A percentile compares a stretch with the other conserved stretches of the same genome.
Evolutionary conservation across 352 stramenopile species (phyloP).

Genomic region (Phytopythium kandeliae): DNA sequence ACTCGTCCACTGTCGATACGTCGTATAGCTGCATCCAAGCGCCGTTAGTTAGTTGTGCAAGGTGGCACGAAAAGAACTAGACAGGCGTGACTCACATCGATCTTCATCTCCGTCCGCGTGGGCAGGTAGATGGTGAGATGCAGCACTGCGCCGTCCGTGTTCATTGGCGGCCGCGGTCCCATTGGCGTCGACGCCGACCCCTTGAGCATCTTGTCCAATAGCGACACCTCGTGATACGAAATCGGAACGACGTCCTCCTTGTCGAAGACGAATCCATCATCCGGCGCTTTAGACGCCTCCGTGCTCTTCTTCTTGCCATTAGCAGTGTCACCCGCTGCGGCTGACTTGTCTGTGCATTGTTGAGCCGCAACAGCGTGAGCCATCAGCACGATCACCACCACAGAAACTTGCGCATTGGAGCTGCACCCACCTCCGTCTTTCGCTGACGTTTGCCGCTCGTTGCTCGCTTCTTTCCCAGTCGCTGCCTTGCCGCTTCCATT

Average conservation of each 20-base stretch:
- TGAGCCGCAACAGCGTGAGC: background rate
- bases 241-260: conserved; percentile 61
- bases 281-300: conserved; percentile 16
- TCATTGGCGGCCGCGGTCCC: conserved; percentile 54
- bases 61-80: background rate
- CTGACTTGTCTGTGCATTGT: conserved; percentile 17
- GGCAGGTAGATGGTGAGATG: conserved; percentile 85
- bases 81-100: conserved; percentile 50
- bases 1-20: conserved; percentile 81
- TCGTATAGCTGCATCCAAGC: conserved; percentile 63
- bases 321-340: conserved; percentile 9
- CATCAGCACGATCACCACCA: conserved; percentile 6
- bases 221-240: conserved; percentile 59
- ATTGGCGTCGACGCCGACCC: conserved; percentile 33
- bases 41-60: background rate
- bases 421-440: background rate
- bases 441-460: background rate
- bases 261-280: conserved; percentile 61
- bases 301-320: conserved; percentile 2
- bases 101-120: conserved; percentile 82
- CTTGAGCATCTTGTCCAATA: conserved; percentile 77
- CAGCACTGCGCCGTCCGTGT: conserved; percentile 57
- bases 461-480: background rate
- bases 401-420: no score
- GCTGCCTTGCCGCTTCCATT: background rate